Evolutionary conservation across 2,329 filamentous ascomycete species (phyloP), one percentile per base, ranked within the genome.

Genomic region (Cytospora chrysosperma): DNA sequence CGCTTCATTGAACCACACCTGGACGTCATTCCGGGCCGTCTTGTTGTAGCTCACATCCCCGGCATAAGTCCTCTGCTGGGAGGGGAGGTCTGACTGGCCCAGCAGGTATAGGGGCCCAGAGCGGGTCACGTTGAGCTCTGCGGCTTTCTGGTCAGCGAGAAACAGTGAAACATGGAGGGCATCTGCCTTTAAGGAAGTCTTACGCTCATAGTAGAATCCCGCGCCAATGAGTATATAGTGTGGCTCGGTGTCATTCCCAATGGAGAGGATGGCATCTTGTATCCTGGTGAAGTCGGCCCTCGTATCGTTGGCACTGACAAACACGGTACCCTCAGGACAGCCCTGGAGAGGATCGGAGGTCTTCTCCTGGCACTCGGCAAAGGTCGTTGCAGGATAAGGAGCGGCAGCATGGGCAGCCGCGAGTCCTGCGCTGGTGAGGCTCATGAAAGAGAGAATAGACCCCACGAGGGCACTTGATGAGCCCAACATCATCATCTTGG

Each of bases 41-140:
- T 70, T 72, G 67, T 85, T 83, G 54, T 75, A 72, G 47, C 74
- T 73, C 9, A 81, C 76, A 61, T 81, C 76, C 10, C 53, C 61
- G 17, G 79, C 77, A 4, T 79, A 78, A 0, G 71, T 58, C 13
- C 70, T 56, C 3, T 68, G 63, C 7, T 64, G 67, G 64, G 66
- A 72, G 0, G 82, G 79, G 2, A 72, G 68, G n/a, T 73, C 69
- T 1, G 82, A 85, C 65, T 85, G 78, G n/a, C 86, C 87, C 0
- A 89, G 78, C 8, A 89, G 77, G 30, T 85, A 87, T 8, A 89
- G 75, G 0, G 87, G 85, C 0, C 83, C 86, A 1, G 76, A 73
- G 1, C 87, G 84, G 4, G 87, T 89, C 64, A 89, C 78, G 67
- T 90, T 90, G 65, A 90, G 74, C 73, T 88, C 59, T 61, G 59